Percentiles rank a stretch among this genome's conserved stretches.
These are phyloP conservation scores for Pilatotrama ljubarskyi DNA, from an alignment of 768 basidiomycete genomes.

Conservation along the genomic window DNA sequence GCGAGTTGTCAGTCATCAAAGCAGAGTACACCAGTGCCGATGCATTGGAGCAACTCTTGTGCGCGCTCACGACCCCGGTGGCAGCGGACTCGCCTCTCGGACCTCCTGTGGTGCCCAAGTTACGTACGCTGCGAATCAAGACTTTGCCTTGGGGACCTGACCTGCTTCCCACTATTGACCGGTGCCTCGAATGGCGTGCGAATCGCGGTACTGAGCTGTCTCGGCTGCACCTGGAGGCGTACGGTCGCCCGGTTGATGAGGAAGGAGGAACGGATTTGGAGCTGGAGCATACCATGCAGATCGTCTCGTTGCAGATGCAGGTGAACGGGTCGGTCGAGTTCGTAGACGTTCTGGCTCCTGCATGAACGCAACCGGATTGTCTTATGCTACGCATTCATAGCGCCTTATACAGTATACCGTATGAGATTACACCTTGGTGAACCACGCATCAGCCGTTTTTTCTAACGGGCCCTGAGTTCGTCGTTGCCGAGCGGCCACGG, in stretches of 20 bases:
- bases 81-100: neutral
- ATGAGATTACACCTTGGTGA: neutral
- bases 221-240: neutral
- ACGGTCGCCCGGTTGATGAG: neutral
- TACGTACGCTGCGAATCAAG: neutral
- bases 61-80: neutral
- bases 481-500: neutral
- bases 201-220: neutral
- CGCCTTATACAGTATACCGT: too few relatives aligned
- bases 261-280: neutral
- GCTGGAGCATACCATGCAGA: neutral
- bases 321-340: neutral
- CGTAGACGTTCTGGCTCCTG: neutral
- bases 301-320: neutral
- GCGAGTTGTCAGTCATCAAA: neutral
- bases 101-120: neutral
- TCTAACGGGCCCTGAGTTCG: neutral
- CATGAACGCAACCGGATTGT: too few relatives aligned
- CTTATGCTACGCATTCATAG: too few relatives aligned
- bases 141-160: neutral
- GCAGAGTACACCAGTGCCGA: neutral
- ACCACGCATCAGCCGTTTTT: slow-evolving; percentile 16
- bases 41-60: neutral
- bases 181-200: neutral
- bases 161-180: neutral